Evolutionary conservation across 2,329 filamentous ascomycete genomes (phyloP), one percentile per base, ranked within the genome.

Genomic region (Paecilomyces sp.): DNA sequence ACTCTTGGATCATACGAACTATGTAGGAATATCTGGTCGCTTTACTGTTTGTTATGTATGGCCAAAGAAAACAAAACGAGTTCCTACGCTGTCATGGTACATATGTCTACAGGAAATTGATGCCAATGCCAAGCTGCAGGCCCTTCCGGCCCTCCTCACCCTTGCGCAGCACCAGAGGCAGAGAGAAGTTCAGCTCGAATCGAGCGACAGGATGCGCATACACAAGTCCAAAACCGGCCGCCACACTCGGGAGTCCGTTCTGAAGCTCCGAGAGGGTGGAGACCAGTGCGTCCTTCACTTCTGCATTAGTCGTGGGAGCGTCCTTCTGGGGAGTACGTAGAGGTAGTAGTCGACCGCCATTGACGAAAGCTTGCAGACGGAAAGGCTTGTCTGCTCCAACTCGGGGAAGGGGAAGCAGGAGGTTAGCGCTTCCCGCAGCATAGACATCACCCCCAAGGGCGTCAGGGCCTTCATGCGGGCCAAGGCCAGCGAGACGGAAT

Each of bases 111-210:
- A 97, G 78, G 73, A 99, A 97, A 77, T 90, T 95, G 71, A 99
- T 92, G 56, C 94, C 94, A 50, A 99, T 91, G n/a, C 94, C 94
- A 68, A 99, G 88, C 73, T 94, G 92, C 64, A 99, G 72, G 0
- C 94, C 94, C 78, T 99, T 99, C 58, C 93, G 85, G 15, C 86
- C 88, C 67, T 94, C 88, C 77, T 99, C 94, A 36, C 91, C 92
- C 64, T 84, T 88, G 60, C 94, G 84, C 69, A 91, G 75, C 18
- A 93, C 88, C 61, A 99, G 74, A 1, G 94, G 94, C 65, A 99
- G 75, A 67, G 90, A 92, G 73, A 99, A 96, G 76, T 99, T 99
- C 66, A 99, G 80, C 79, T 99, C 94, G 64, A 99, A 97, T 59
- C 94, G 81, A 11, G 94, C 94, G 22, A 93, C 88, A 0, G 92